These are phyloP conservation scores for Penicillium antarcticum DNA, from an alignment of 495 filamentous ascomycete genomes.

Conservation along the genomic window DNA sequence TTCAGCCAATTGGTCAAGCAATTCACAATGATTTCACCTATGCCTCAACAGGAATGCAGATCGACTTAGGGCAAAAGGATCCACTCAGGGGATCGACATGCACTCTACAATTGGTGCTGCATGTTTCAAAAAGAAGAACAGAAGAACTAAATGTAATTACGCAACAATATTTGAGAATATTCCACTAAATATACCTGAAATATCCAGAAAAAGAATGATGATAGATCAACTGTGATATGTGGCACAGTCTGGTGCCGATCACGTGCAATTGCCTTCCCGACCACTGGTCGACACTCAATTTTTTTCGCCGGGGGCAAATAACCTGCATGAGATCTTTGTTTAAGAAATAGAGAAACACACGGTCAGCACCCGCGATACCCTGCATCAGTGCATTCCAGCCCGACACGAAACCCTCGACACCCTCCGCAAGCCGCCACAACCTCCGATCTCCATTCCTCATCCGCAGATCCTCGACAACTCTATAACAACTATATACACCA, in stretches of 20 bases:
- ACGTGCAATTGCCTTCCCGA: conserved; percentile 8
- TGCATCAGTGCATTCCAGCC: not conserved
- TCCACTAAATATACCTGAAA: not conserved
- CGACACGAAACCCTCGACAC: no score
- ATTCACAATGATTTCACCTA: no score
- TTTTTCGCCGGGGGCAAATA: conserved; percentile 8
- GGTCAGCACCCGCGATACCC: not conserved
- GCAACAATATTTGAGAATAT: not conserved
- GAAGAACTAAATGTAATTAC: not conserved
- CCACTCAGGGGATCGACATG: conserved; percentile 6
- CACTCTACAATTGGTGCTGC: not conserved
- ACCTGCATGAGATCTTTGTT: not conserved
- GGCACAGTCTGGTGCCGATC: conserved; percentile 2
- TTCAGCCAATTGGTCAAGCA: no score
- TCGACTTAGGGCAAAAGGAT: conserved; percentile 5
- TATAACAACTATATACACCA: no score
- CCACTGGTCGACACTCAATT: conserved; percentile 2
- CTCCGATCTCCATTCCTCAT: no score
- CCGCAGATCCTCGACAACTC: no score
- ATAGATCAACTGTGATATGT: not conserved
- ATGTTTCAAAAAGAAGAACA: not conserved
- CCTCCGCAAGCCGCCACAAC: no score
- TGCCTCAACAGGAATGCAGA: not conserved
- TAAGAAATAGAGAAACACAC: not conserved
- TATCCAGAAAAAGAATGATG: not conserved